phyloP scores from a whole-genome alignment of 176 grass and related monocot species.

The Lolium perenne region DNA sequence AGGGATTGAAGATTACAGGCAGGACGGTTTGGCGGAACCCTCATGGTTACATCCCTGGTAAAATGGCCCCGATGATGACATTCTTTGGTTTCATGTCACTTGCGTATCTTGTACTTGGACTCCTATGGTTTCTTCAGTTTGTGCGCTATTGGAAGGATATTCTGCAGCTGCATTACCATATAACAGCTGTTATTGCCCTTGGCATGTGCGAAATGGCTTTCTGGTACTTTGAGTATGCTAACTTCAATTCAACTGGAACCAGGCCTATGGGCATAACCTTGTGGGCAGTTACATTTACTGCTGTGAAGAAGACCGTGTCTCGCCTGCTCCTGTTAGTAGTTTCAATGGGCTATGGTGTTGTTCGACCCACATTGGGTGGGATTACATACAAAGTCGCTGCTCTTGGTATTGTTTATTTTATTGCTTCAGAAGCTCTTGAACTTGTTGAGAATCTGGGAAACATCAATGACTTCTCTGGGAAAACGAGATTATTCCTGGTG shows the following conservation, averaged over 20 bases:
- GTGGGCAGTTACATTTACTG: conserved; percentile 98
- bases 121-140: conserved; percentile 95
- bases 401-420: conserved; percentile 87
- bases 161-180: conserved; percentile 96
- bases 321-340: conserved; percentile 93
- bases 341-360: conserved; percentile 94
- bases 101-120: conserved; percentile 91
- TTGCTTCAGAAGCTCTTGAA: conserved; percentile 89
- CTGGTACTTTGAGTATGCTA: conserved; percentile 98
- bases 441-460: conserved; percentile 97
- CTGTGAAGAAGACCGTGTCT: conserved; percentile 96
- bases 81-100: conserved; percentile 98
- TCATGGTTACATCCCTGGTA: conserved; percentile 97
- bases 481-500: conserved; percentile 91
- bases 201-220: conserved; percentile 99
- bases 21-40: conserved; percentile 98
- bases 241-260: conserved; percentile 90
- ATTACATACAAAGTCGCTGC: conserved; percentile 80
- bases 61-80: conserved; percentile 96
- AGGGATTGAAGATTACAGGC: conserved; percentile 76
- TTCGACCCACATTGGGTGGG: conserved; percentile 81
- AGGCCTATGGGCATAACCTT: conserved; percentile 96
- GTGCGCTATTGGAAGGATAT: conserved; percentile 86
- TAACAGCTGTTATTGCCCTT: conserved; percentile 95
- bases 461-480: conserved; percentile 96